Evolutionary conservation across 495 filamentous ascomycete genomes (phyloP).

Genomic region (Penicillium diatomitis): DNA sequence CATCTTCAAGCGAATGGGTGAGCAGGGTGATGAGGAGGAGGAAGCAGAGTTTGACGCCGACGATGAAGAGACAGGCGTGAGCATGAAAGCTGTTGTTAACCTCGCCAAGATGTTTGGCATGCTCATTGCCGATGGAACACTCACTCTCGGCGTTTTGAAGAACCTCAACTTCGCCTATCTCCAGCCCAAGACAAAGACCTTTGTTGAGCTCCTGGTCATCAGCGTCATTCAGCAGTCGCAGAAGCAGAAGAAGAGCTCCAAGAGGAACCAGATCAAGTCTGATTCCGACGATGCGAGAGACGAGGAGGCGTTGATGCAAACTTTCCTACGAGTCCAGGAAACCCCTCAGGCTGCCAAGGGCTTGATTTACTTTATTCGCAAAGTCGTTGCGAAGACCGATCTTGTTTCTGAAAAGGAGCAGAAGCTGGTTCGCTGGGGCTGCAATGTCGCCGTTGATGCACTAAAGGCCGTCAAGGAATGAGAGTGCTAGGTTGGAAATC

Average conservation of each 20-base stretch:
- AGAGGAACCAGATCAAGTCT: slow-evolving; percentile 19
- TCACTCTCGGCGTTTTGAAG: slow-evolving; percentile 61
- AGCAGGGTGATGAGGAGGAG: slow-evolving; percentile 47
- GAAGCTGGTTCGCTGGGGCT: slow-evolving; percentile 57
- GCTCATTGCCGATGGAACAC: slow-evolving; percentile 55
- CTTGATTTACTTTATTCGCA: slow-evolving; percentile 69
- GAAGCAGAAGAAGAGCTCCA: slow-evolving; percentile 20
- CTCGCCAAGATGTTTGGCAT: slow-evolving; percentile 77
- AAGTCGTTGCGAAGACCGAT: slow-evolving; percentile 65
- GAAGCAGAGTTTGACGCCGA: slow-evolving; percentile 48
- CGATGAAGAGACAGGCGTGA: slow-evolving; percentile 33
- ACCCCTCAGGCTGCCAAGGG: slow-evolving; percentile 57
- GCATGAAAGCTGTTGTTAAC: slow-evolving; percentile 68
- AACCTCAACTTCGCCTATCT: slow-evolving; percentile 71
- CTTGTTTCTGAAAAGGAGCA: slow-evolving; percentile 55
- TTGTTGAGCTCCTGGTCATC: slow-evolving; percentile 72
- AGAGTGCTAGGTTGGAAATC: background rate
- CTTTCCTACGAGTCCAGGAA: slow-evolving; percentile 54
- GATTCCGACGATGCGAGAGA: slow-evolving; percentile 26
- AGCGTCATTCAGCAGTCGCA: slow-evolving; percentile 59
- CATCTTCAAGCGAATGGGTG: slow-evolving; percentile 77
- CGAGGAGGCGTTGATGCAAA: slow-evolving; percentile 48
- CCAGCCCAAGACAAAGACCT: slow-evolving; percentile 63
- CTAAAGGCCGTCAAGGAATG: slow-evolving; percentile 41
- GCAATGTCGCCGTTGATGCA: slow-evolving; percentile 51